Conservation (phyloP, 106 monocot species). For the Xerophyta viscosa region DNA sequence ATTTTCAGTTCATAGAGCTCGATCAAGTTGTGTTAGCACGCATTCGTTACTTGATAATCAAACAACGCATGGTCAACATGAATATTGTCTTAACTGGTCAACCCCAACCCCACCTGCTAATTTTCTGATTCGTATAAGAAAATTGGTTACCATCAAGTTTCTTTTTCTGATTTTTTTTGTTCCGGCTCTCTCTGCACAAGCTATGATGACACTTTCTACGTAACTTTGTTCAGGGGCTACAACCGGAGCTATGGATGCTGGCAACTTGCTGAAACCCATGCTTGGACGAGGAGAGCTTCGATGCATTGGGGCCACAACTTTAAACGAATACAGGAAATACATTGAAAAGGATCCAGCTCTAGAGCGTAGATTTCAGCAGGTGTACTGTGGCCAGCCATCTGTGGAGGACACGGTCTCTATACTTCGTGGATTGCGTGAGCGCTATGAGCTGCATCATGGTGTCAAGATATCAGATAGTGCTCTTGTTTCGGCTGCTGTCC, state of each 20-base stretch:
- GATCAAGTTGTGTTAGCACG: too few species aligned
- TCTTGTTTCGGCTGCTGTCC: slow-evolving; percentile 83
- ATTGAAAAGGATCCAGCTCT: slow-evolving; percentile 96
- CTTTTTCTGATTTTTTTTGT: too few species aligned
- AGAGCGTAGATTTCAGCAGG: slow-evolving; percentile 94
- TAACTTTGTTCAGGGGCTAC: slow-evolving; percentile 57
- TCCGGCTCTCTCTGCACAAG: too few species aligned
- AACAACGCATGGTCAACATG: too few species aligned
- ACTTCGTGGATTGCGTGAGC: slow-evolving; percentile 87
- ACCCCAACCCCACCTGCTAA: too few species aligned
- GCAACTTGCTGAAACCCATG: slow-evolving; percentile 95
- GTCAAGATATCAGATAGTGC: slow-evolving; percentile 91
- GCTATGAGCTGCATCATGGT: slow-evolving; percentile 97
- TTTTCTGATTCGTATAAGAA: too few species aligned
- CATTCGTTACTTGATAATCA: too few species aligned
- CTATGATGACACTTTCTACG: slow-evolving; percentile 35
- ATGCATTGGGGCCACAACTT: slow-evolving; percentile 95
- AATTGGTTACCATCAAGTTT: too few species aligned
- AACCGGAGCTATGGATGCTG: slow-evolving; percentile 99
- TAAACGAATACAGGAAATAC: slow-evolving; percentile 94
- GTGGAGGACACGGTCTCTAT: slow-evolving; percentile 94
- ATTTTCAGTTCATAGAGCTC: too few species aligned
- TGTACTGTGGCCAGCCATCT: slow-evolving; percentile 86
- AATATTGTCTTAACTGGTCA: too few species aligned
- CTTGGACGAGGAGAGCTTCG: slow-evolving; percentile 93